Evolutionary conservation across 371 early-diverging fungal species (phyloP).

Genomic region (Furculomyces boomerangus): DNA sequence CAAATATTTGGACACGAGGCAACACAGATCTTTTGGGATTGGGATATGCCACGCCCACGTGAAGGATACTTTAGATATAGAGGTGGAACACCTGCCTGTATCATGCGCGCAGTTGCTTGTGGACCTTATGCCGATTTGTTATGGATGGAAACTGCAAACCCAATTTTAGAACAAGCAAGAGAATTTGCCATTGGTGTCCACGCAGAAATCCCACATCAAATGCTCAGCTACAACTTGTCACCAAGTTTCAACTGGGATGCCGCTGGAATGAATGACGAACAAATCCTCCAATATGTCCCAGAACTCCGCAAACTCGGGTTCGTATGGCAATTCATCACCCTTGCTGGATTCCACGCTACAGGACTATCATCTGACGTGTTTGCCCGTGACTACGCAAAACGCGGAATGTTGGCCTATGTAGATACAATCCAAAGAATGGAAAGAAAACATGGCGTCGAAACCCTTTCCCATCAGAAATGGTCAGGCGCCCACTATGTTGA

Average conservation of each 20-base stretch:
- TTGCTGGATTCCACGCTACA: slow-evolving; percentile 93
- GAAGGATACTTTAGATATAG: slow-evolving; percentile 94
- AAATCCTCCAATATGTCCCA: slow-evolving; percentile 64
- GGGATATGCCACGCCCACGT: slow-evolving; percentile 81
- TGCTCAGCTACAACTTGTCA: slow-evolving; percentile 89
- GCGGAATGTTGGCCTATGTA: slow-evolving; percentile 93
- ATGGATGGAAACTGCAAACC: slow-evolving; percentile 97
- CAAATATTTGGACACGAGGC: slow-evolving; percentile 45
- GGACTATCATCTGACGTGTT: slow-evolving; percentile 54
- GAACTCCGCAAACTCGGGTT: slow-evolving; percentile 86
- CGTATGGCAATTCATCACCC: slow-evolving; percentile 95
- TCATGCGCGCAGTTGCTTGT: slow-evolving; percentile 74
- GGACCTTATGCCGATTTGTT: slow-evolving; percentile 86
- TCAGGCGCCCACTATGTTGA: slow-evolving; percentile 94
- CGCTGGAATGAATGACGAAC: slow-evolving; percentile 79
- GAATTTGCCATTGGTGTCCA: slow-evolving; percentile 79
- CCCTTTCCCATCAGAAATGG: slow-evolving; percentile 93
- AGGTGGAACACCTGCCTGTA: slow-evolving; percentile 84
- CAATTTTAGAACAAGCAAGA: slow-evolving; percentile 78
- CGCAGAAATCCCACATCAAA: slow-evolving; percentile 29
- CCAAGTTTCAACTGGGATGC: slow-evolving; percentile 98
- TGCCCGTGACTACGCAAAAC: slow-evolving; percentile 71
- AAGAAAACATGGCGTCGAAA: slow-evolving; percentile 77
- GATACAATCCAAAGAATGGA: slow-evolving; percentile 87
- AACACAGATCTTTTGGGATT: slow-evolving; percentile 66